Percentiles rank a stretch among this genome's conserved stretches.
Evolutionary conservation across 331 rosid genomes (phyloP).

Genomic region (Dryas integrifolia): DNA sequence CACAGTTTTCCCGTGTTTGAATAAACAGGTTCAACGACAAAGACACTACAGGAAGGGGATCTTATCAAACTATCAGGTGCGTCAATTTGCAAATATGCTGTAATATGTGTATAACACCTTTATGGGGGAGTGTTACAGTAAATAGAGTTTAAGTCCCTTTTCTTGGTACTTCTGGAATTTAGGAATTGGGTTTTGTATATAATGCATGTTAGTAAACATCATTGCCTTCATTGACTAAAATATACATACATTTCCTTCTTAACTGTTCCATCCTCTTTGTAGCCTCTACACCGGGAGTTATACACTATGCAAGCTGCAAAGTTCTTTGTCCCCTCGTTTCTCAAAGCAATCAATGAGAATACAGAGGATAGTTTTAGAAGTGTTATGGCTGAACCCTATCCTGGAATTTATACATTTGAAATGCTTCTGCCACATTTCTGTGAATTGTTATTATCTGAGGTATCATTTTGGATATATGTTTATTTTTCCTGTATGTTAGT

Average conservation of each 20-base stretch:
- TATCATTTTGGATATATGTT: constrained; percentile 32
- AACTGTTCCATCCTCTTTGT: constrained; percentile 26
- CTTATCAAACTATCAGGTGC: constrained; percentile 61
- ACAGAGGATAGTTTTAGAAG: constrained; percentile 68
- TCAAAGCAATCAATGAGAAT: constrained; percentile 65
- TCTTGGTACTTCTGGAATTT: not conserved
- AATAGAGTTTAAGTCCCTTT: not conserved
- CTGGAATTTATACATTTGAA: constrained; percentile 74
- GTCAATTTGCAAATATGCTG: constrained; percentile 20
- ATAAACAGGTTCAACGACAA: constrained; percentile 71
- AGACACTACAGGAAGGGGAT: constrained; percentile 73
- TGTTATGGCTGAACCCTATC: constrained; percentile 52
- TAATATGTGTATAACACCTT: not conserved
- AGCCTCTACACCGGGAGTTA: constrained; percentile 73
- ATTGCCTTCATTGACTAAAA: constrained; percentile 12
- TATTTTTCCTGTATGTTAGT: constrained; percentile 23
- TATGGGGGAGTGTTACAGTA: not conserved
- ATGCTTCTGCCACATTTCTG: constrained; percentile 87
- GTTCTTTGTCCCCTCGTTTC: constrained; percentile 84
- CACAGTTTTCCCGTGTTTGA: constrained; percentile 17
- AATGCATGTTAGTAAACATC: not conserved
- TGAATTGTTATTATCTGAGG: constrained; percentile 77
- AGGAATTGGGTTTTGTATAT: not conserved
- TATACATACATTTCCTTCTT: constrained; percentile 16
- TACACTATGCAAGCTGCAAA: constrained; percentile 58